A percentile compares a stretch with the other conserved stretches of the same genome.
These are phyloP conservation scores for Reutealis trisperma DNA, from an alignment of 345 rosid species.

Conservation along the genomic window DNA sequence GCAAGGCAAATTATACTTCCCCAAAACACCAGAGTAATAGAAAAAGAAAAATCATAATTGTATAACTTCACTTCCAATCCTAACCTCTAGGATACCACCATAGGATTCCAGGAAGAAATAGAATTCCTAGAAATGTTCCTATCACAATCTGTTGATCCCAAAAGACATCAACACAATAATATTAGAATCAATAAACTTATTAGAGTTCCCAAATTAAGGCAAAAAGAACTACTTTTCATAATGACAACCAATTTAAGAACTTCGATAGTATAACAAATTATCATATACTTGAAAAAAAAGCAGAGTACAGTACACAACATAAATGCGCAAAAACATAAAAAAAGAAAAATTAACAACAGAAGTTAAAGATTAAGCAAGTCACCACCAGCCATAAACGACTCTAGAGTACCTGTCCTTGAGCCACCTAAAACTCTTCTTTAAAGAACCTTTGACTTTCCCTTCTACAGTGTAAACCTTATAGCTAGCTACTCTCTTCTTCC, in stretches of 20 bases:
- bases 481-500: slow-evolving; percentile 71
- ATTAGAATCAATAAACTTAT: neutral
- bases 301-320: neutral
- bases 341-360: neutral
- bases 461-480: slow-evolving; percentile 68
- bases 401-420: slow-evolving; percentile 52
- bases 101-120: neutral
- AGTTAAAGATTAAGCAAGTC: neutral
- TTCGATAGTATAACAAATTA: slow-evolving; percentile 4
- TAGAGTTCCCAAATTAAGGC: neutral
- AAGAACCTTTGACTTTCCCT: slow-evolving; percentile 73
- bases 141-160: neutral
- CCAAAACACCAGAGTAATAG: too few relatives aligned
- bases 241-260: neutral
- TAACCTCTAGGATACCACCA: neutral
- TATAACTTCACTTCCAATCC: neutral
- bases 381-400: slow-evolving; percentile 44
- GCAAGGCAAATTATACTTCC: neutral
- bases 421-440: slow-evolving; percentile 68
- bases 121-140: neutral
- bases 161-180: neutral
- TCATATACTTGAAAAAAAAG: slow-evolving; percentile 3
- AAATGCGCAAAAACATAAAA: neutral
- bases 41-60: neutral
- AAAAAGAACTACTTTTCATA: neutral